Base-by-base conservation (phyloP, 805 yeast genomes). In the Sungouiozyma ichnusensis region DNA sequence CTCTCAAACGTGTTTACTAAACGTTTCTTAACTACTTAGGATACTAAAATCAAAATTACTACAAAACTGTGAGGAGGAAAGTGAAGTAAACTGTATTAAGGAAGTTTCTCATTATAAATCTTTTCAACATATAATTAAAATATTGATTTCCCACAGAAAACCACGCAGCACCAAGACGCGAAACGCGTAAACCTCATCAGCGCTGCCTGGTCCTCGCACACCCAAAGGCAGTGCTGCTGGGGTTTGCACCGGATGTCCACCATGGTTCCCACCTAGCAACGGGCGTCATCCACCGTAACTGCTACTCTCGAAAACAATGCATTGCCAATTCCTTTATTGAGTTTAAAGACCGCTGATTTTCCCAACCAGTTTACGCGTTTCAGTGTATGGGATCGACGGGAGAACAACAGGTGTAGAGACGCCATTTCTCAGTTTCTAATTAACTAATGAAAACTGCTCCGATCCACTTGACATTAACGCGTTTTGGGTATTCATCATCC, bases 121-220 rank as follows among this genome's bases (percentile, higher is more conserved):
- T 6, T 11, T 24, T 24, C 11, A 6, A 6, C 29, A 11, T 6
- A 7, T 11, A 6, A 24, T 24, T 24, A 24, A 24, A 24, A 24
- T 11, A 24, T 7, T 6, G 11, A 24, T 7, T 24, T 24, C 11
- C 6, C 29, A 24, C 29, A 24, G 29, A 24, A 24, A 24, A 6
- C 11, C 29, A 20, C 19, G 37, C 15, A 16, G 19, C n/a, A 19
- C 20, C 27, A 14, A n/a, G 37, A 35, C 27, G 20, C 14, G 37
- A 37, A 37, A 37, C 39, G 39, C 39, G 39, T 37, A 37, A 37
- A 37, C 20, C 20, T 33, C 35, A 32, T 14, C 16, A n/a, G 16
- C 36, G 36, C 18, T 33, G 36, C 36, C 36, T n/a, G 19, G n/a
- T n/a, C n/a, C n/a, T n/a, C n/a, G n/a, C n/a, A n/a, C n/a, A n/a